These are phyloP conservation scores for Alternaria sp. DNA, from an alignment of 2,329 filamentous ascomycete species.

Conservation along the genomic window DNA sequence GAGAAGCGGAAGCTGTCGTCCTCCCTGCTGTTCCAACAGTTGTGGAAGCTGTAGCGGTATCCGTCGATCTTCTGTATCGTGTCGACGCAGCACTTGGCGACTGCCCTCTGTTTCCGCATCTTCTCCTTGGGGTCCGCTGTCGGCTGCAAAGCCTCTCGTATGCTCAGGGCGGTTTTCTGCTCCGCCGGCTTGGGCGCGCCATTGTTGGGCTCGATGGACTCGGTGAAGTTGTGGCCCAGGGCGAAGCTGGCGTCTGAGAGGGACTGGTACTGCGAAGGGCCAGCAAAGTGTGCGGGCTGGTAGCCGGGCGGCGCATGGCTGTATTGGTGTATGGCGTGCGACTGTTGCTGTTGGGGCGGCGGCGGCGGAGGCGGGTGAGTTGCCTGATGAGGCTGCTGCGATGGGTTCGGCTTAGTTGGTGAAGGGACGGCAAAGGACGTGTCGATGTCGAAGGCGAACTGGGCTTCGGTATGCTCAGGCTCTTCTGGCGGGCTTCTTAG, in stretches of 20 bases:
- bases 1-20: constrained; percentile 58
- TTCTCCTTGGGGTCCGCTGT: constrained; percentile 51
- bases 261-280: constrained; percentile 31
- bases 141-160: constrained; percentile 47
- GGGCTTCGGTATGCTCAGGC: constrained; percentile 51
- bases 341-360: constrained; percentile 10
- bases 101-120: constrained; percentile 57
- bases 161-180: constrained; percentile 44
- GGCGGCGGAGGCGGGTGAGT: constrained; percentile 1
- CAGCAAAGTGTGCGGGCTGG: constrained; percentile 40
- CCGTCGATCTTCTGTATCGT: constrained; percentile 57
- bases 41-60: constrained; percentile 61
- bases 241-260: constrained; percentile 38
- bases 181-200: constrained; percentile 25
- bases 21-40: constrained; percentile 59
- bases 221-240: constrained; percentile 32
- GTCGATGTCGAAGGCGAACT: constrained; percentile 51
- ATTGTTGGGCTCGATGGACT: constrained; percentile 15
- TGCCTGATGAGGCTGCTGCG: constrained; percentile 8
- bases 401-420: constrained; percentile 6
- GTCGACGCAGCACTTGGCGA: constrained; percentile 57
- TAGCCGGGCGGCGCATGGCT: constrained; percentile 39
- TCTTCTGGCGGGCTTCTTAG: constrained; percentile 43
- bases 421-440: constrained; percentile 45
- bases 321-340: constrained; percentile 21